Percentiles rank a stretch among this genome's conserved stretches.
These are phyloP conservation scores for Vitis cinerea DNA, from an alignment of 164 flowering plant species.

Conservation along the genomic window DNA sequence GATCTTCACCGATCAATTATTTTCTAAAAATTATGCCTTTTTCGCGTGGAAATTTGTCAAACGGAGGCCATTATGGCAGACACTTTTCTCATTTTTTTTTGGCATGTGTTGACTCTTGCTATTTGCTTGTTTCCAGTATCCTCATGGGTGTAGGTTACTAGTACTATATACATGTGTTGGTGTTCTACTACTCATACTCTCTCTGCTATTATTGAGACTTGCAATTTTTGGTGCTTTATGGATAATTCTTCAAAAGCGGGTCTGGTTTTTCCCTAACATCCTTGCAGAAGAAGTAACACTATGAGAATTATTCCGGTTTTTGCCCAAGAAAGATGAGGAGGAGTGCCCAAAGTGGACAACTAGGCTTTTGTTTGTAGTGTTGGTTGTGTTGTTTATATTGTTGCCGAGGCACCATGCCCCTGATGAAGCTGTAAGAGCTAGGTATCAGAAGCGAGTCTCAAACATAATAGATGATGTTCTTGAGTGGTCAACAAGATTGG, in stretches of 20 bases:
- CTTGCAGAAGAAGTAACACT: constrained; percentile 98
- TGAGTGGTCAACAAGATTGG: constrained; percentile 90
- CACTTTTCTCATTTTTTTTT: constrained; percentile 79
- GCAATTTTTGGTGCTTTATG: constrained; percentile 70
- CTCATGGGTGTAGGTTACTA: constrained; percentile 77
- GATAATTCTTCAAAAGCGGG: constrained; percentile 78
- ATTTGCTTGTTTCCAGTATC: constrained; percentile 58
- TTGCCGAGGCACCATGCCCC: constrained; percentile 93
- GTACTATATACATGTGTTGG: constrained; percentile 91
- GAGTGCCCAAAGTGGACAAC: constrained; percentile 94
- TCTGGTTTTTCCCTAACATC: constrained; percentile 96
- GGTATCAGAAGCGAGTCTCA: constrained; percentile 32
- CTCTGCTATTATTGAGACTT: constrained; percentile 65
- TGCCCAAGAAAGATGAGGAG: constrained; percentile 96
- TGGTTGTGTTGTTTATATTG: constrained; percentile 61
- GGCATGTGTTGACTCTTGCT: constrained; percentile 79
- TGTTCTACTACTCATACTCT: constrained; percentile 66
- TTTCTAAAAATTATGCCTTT: constrained; percentile 93
- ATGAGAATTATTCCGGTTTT: constrained; percentile 83
- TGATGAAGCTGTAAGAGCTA: constrained; percentile 98
- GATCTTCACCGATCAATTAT: constrained; percentile 50
- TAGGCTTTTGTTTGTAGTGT: constrained; percentile 57
- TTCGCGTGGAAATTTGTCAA: constrained; percentile 95
- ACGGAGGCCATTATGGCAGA: constrained; percentile 88
- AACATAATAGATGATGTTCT: constrained; percentile 73